Conservation (phyloP, 768 basidiomycete genomes). For the Brasilioporus rufonigricans region DNA sequence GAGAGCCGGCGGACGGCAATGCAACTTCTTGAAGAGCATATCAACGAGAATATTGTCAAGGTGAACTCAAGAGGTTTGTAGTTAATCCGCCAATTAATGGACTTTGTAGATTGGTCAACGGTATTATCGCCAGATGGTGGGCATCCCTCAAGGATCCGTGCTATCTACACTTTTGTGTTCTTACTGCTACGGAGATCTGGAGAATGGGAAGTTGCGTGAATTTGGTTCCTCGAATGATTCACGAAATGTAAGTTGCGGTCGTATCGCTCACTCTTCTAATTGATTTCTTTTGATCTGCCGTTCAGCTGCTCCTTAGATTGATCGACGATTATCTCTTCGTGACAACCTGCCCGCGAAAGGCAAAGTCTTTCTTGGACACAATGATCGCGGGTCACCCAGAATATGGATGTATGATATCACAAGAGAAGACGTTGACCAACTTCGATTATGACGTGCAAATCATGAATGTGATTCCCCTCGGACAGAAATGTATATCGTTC, state of each 20-base stretch:
- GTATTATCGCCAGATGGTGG: constrained; percentile 86
- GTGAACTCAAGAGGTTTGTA: constrained; percentile 33
- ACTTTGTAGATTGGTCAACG: constrained; percentile 64
- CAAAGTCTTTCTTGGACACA: constrained; percentile 63
- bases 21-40: constrained; percentile 81
- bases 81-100: not conserved
- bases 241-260: constrained; percentile 52
- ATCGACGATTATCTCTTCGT: constrained; percentile 96
- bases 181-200: constrained; percentile 93
- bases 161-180: constrained; percentile 92
- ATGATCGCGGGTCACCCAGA: constrained; percentile 89
- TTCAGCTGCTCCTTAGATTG: constrained; percentile 73
- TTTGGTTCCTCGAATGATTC: constrained; percentile 53
- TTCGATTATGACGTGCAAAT: constrained; percentile 64
- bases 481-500: constrained; percentile 38
- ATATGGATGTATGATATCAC: constrained; percentile 89
- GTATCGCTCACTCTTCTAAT: not conserved
- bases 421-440: constrained; percentile 86
- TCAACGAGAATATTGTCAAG: constrained; percentile 91
- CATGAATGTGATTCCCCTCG: constrained; percentile 50
- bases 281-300: not conserved
- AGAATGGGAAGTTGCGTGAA: constrained; percentile 44
- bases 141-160: constrained; percentile 97
- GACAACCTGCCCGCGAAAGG: constrained; percentile 61
- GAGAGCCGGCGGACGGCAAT: constrained; percentile 57